Percentiles rank a stretch among this genome's conserved stretches.
These are phyloP conservation scores for Oemleria cerasiformis DNA, from an alignment of 306 rosid genomes.

Conservation along the genomic window DNA sequence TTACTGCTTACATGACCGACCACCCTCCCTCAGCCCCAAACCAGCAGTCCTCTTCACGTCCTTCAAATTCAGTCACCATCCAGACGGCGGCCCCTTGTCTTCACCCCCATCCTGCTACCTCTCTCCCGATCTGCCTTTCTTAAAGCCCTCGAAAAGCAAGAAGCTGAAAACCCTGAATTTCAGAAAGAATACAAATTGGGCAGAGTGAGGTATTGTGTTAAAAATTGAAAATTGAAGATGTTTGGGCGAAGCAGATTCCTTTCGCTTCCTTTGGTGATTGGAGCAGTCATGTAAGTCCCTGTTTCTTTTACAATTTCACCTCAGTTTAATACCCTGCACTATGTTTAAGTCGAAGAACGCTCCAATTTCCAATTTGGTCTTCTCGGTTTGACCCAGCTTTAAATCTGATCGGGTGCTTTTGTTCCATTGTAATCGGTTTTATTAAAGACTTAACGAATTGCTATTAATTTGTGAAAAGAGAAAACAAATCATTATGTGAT, in stretches of 20 bases:
- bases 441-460: too few relatives aligned
- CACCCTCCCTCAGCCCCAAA: too few relatives aligned
- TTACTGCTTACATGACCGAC: too few relatives aligned
- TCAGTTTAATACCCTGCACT: neutral
- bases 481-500: neutral
- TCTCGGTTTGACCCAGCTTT: neutral
- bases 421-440: too few relatives aligned
- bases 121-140: too few relatives aligned
- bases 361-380: neutral
- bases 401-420: too few relatives aligned
- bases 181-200: neutral
- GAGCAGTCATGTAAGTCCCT: constrained; percentile 71
- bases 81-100: too few relatives aligned
- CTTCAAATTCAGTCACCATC: too few relatives aligned
- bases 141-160: constrained; percentile 13
- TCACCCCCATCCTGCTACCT: too few relatives aligned
- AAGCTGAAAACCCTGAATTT: neutral
- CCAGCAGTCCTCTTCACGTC: too few relatives aligned
- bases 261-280: constrained; percentile 70
- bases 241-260: constrained; percentile 72
- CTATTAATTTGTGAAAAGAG: too few relatives aligned
- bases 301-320: neutral
- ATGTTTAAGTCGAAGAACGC: neutral
- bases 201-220: neutral
- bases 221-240: constrained; percentile 42